phyloP scores from a whole-genome alignment of 805 yeast species.

The Saccharomycopsis schoenii region DNA sequence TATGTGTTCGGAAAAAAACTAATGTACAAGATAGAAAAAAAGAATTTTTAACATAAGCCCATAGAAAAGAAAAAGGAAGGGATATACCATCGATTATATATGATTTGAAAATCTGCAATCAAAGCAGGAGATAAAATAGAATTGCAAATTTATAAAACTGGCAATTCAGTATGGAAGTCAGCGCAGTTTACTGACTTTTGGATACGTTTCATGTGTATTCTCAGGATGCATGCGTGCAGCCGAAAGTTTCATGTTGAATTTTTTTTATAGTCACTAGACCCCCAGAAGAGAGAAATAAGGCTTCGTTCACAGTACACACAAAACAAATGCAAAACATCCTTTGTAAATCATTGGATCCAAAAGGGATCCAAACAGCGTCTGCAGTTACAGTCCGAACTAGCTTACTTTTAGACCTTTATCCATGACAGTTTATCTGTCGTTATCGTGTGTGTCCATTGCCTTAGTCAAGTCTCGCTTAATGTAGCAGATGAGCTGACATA shows the following conservation, averaged over 20 bases:
- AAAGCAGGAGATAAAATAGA: neutral
- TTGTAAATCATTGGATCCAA: neutral
- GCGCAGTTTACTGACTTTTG: neutral
- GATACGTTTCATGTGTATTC: neutral
- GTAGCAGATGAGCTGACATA: no score
- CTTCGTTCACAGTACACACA: neutral
- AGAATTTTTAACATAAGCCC: neutral
- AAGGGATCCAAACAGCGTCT: neutral
- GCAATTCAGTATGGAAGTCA: neutral
- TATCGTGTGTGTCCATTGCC: no score
- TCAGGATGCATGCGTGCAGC: neutral
- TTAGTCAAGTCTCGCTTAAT: no score
- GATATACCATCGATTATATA: neutral
- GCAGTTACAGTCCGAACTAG: neutral
- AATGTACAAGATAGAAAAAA: neutral
- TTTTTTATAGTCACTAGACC: neutral
- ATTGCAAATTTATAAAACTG: neutral
- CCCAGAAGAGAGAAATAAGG: no score
- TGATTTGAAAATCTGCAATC: neutral
- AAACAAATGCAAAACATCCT: neutral
- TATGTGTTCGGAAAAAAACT: neutral
- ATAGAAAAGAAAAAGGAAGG: neutral
- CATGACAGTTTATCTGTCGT: no score
- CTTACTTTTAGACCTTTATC: no score
- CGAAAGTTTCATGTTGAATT: constrained; percentile 1